These are phyloP conservation scores for Brasilioporus rufonigricans DNA, from an alignment of 768 basidiomycete species.

Conservation along the genomic window DNA sequence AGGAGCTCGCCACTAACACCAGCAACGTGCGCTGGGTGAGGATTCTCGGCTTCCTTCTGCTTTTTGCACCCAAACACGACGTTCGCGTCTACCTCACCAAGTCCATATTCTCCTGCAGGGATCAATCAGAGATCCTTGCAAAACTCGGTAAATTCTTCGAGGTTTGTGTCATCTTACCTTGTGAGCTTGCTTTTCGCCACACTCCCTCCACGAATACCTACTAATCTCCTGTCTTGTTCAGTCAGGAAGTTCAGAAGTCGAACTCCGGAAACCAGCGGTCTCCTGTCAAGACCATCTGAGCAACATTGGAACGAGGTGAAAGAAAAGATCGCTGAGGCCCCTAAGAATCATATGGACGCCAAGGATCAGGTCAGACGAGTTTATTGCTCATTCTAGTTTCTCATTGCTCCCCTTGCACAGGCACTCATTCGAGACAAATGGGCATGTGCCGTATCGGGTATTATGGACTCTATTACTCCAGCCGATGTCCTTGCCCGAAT, in stretches of 20 bases:
- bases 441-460: constrained; percentile 34
- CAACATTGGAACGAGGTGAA: background rate
- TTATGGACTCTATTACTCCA: constrained; percentile 15
- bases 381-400: background rate
- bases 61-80: no score
- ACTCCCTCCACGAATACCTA: background rate
- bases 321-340: no score
- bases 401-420: background rate
- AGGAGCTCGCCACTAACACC: no score
- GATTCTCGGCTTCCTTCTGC: no score
- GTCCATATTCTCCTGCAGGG: background rate
- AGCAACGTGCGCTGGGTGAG: no score
- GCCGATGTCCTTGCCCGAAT: background rate
- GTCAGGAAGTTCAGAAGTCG: constrained; percentile 15
- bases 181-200: background rate
- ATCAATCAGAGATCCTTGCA: background rate
- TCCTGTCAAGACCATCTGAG: constrained; percentile 19
- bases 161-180: constrained; percentile 1
- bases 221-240: background rate
- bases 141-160: no score
- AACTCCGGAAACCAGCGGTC: constrained; percentile 18
- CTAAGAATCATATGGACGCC: constrained; percentile 1
- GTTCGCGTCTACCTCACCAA: no score
- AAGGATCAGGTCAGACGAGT: constrained; percentile 2
- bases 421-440: no score